Percentiles rank a stretch among this genome's conserved stretches.
Conservation (phyloP, 805 yeast genomes). For the Pichia insulana region DNA sequence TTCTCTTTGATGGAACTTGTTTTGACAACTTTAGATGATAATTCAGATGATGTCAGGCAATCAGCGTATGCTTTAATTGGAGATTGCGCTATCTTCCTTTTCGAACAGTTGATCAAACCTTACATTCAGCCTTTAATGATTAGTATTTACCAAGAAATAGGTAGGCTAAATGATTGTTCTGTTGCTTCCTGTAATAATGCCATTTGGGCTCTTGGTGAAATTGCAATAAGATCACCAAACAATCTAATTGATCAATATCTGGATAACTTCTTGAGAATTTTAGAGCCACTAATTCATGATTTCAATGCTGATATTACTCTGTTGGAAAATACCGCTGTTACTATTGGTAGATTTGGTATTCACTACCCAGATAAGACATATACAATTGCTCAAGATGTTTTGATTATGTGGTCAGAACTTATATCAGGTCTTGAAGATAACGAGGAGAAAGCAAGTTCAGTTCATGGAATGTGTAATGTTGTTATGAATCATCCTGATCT, state of each 20-base stretch:
- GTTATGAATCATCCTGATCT: conserved; percentile 59
- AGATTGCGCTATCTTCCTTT: conserved; percentile 64
- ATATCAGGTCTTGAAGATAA: conserved; percentile 65
- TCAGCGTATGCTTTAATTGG: conserved; percentile 85
- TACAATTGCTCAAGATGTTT: conserved; percentile 12
- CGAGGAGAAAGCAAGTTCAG: conserved; percentile 82
- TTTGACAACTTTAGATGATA: conserved; percentile 64
- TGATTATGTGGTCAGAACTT: conserved; percentile 67
- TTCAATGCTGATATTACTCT: conserved; percentile 53
- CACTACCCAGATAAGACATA: conserved; percentile 40
- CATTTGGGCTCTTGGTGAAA: conserved; percentile 89
- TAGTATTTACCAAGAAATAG: conserved; percentile 63
- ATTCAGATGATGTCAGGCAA: conserved; percentile 83
- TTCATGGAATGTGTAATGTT: conserved; percentile 71
- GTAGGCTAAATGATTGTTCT: conserved; percentile 35
- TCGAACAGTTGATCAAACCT: conserved; percentile 39
- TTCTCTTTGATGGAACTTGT: conserved; percentile 49
- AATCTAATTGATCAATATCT: conserved; percentile 44
- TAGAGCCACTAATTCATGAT: conserved; percentile 53
- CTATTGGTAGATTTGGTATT: conserved; percentile 79
- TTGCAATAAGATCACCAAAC: conserved; percentile 49
- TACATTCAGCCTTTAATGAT: conserved; percentile 45
- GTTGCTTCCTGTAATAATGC: conserved; percentile 78
- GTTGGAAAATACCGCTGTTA: conserved; percentile 79
- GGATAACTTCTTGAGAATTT: conserved; percentile 41